Evolutionary conservation across 2,329 filamentous ascomycete species (phyloP), one percentile per base, ranked within the genome.

Genomic region (Didymella segeticola): DNA sequence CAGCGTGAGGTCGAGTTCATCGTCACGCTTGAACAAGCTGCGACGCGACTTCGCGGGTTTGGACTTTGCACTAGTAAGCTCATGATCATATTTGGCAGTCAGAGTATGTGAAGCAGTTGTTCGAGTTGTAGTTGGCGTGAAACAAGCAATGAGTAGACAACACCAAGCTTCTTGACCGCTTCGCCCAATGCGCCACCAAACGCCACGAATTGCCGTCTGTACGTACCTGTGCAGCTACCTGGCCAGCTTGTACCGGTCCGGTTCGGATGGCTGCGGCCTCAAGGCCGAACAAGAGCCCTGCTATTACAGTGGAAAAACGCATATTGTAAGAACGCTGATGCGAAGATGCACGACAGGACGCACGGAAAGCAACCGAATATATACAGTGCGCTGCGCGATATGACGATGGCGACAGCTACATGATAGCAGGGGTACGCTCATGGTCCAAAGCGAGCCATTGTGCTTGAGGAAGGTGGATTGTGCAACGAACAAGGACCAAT

Each of bases 1-100:
- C 15, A 66, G 37, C 3, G 61, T 58, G 2, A 70, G 73, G 52
- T 80, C 70, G 11, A 66, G 52, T 11, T 68, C 69, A 8, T 57
- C 54, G 19, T 60, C 61, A 25, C 72, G 70, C 53, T 72, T 73
- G 27, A 47, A 38, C 6, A 69, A 51, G n/a, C 54, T 56, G 29
- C 58, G 63, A 36, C 54, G 60, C 22, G 60, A 55, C 42, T 53
- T 61, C 30, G 53, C 43, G 17, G 60, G 47, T 31, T 59, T 51
- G 7, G 56, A 51, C 69, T 71, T 15, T 12, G 4, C 22, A 5
- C 6, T 4, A 1, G 31, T 56, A 2, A 55, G 52, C 26, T 43
- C 22, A 5, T n/a, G 10, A 36, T 14, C 12, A 6, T 30, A 1
- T n/a, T 2, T 14, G 23, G 23, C 27, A 36, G 43, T 23, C 12